phyloP scores from a whole-genome alignment of 805 yeast species.

The Candida tammaniensis region DNA sequence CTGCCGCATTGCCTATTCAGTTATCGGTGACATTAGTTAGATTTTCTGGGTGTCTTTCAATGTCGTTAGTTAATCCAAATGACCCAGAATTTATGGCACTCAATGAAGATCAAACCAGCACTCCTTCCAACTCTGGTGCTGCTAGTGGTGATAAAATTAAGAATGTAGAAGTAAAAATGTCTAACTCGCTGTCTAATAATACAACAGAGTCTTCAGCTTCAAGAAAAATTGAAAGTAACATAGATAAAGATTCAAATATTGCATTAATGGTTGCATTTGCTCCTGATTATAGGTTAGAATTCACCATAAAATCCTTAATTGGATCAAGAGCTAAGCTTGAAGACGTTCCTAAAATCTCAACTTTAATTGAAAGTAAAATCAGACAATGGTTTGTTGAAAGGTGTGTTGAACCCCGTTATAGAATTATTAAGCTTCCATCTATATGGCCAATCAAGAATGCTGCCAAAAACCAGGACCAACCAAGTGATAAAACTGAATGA shows the following conservation, averaged over 20 bases:
- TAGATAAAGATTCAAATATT: slow-evolving; percentile 43
- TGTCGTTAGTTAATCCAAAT: slow-evolving; percentile 56
- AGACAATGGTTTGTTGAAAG: slow-evolving; percentile 89
- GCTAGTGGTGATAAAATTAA: neutral
- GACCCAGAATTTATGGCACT: slow-evolving; percentile 21
- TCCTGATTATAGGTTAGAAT: slow-evolving; percentile 88
- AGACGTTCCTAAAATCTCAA: slow-evolving; percentile 88
- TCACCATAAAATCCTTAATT: slow-evolving; percentile 80
- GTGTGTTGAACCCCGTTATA: slow-evolving; percentile 91
- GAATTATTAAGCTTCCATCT: slow-evolving; percentile 78
- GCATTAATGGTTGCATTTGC: slow-evolving; percentile 86
- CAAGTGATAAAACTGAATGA: slow-evolving; percentile 1
- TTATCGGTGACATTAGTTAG: slow-evolving; percentile 84
- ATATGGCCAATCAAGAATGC: too few species aligned
- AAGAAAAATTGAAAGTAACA: too few species aligned
- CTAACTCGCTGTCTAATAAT: slow-evolving; percentile 1
- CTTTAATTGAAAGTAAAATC: slow-evolving; percentile 76
- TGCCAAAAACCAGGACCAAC: too few species aligned
- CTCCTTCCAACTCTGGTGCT: too few species aligned
- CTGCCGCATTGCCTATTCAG: slow-evolving; percentile 85
- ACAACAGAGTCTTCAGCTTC: slow-evolving; percentile 2
- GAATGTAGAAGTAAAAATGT: neutral
- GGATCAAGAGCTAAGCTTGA: slow-evolving; percentile 92
- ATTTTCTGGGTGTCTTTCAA: slow-evolving; percentile 85
- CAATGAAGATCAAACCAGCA: slow-evolving; percentile 6